Percentiles rank a stretch among this genome's conserved stretches.
These are phyloP conservation scores for Beta vulgaris DNA, from an alignment of 148 eudicot species.

Conservation along the genomic window DNA sequence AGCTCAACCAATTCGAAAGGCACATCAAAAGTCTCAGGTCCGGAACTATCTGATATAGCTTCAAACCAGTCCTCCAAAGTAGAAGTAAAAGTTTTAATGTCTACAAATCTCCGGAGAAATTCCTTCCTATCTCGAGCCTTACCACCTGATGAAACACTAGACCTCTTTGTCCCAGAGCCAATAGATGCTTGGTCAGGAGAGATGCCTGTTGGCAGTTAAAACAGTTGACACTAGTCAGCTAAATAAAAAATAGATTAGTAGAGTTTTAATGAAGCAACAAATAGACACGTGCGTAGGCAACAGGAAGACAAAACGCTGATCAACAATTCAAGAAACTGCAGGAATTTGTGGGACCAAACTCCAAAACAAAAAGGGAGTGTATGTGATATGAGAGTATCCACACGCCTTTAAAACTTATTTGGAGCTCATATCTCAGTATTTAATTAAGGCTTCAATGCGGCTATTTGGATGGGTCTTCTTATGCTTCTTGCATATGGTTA, in stretches of 20 bases:
- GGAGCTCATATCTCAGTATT: too few relatives aligned
- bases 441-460: too few relatives aligned
- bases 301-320: not conserved
- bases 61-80: conserved; percentile 74
- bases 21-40: conserved; percentile 50
- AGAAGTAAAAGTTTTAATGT: conserved; percentile 50
- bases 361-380: too few relatives aligned
- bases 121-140: conserved; percentile 61
- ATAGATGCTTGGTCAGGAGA: conserved; percentile 77
- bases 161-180: conserved; percentile 75
- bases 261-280: not conserved
- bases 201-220: conserved; percentile 44
- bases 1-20: conserved; percentile 92
- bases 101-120: conserved; percentile 75
- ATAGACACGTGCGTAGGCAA: not conserved
- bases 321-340: not conserved
- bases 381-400: too few relatives aligned
- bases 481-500: too few relatives aligned
- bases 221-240: not conserved
- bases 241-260: not conserved
- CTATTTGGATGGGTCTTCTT: too few relatives aligned
- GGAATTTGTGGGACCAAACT: not conserved
- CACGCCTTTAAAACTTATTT: too few relatives aligned
- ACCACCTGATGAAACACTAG: conserved; percentile 66
- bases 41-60: conserved; percentile 44